Base-by-base conservation (phyloP, 176 grass and related monocot species). In the Thalia dealbata region DNA sequence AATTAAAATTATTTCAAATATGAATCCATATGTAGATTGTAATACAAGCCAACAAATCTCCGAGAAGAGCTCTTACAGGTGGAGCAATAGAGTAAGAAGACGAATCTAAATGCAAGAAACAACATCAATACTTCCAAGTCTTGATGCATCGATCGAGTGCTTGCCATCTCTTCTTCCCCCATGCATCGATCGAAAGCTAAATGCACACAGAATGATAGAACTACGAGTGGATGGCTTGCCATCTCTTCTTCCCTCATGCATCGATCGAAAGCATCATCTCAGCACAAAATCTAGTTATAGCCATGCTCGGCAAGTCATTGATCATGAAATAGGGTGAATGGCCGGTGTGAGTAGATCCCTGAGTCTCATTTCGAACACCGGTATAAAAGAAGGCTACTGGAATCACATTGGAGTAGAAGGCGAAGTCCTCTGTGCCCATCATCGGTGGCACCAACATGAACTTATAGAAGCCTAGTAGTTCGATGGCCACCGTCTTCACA, bases 341-440 rank as follows among this genome's bases (percentile, higher is more conserved):
- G 0, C 75, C 83, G 6, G 76, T 80, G 72, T 93, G 90, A 69
- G 86, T 71, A 25, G 90, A 92, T 1, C 95, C 95, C 0, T 91
- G 77, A 51, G 79, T 93, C 83, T 99, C 90, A 64, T 99, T 93
- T 28, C 85, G 82, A 18, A 93, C 87, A 27, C 95, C 95, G 18
- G 93, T 83, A 77, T 91, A 99, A 73, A 79, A 99, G 87, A 99
- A 99, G 14, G 83, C 95, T 0, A 90, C 87, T 0, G 95, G 95
- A 4, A 99, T 59, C 0, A 65, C 85, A 82, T 91, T 82, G 6
- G 95, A 99, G 76, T 93, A 99, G 86, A 99, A 99, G 7, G 95
- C 78, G 81, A 99, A 99, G 74, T 99, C 95, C 76, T 99, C 95
- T 45, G 95, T 88, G 67, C 95, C 95, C 95, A 99, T 99, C 73